Base-by-base conservation (phyloP, 2,329 filamentous ascomycete genomes). In the Cercospora beticola region DNA sequence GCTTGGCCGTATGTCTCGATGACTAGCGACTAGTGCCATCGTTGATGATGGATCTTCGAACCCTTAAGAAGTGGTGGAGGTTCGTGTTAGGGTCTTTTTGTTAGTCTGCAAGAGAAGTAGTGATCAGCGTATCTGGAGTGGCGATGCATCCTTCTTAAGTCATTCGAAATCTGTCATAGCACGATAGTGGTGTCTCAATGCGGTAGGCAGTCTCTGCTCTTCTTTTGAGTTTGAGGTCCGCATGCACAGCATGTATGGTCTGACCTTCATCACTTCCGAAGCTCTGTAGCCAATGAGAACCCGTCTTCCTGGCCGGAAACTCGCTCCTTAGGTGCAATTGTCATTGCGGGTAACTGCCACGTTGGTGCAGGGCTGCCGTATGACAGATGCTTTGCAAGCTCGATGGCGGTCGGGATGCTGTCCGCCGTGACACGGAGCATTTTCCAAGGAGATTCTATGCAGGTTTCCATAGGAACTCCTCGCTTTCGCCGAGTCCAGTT, bases 381-480 rank as follows among this genome's bases (percentile, higher is more conserved):
- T 52, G 23, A 46, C 60, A 46, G 23, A 62, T 63, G 36, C 40
- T 52, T 63, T 30, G 59, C 59, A 62, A 62, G 60, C 40, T 49
- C 16, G 30, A 33, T 33, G 56, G 56, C 30, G 56, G 26, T 16
- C 56, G 56, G 28, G 7, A 30, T 18, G 18, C 28, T 58, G 30
- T 33, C 30, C 30, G 14, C 56, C 12, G 56, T 58, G 16, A 26
- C 56, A 58, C 56, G 30, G 28, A 18, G 5, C 23, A 30, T 28
- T 28, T 16, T 26, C 23, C 49, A 26, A 30, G 12, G 23, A 5
- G 12, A 30, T 56, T 56, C 49, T 56, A 56, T 56, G 49, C 49
- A 56, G 12, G 10, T n/a, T 56, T n/a, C 12, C 49, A 56, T 26
- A n/a, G 21, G 6, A 4, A 56, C 8, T 16, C 49, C 49, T 56